phyloP scores from a whole-genome alignment of 2,329 filamentous ascomycete species.

The Clarireedia homoeocarpa region DNA sequence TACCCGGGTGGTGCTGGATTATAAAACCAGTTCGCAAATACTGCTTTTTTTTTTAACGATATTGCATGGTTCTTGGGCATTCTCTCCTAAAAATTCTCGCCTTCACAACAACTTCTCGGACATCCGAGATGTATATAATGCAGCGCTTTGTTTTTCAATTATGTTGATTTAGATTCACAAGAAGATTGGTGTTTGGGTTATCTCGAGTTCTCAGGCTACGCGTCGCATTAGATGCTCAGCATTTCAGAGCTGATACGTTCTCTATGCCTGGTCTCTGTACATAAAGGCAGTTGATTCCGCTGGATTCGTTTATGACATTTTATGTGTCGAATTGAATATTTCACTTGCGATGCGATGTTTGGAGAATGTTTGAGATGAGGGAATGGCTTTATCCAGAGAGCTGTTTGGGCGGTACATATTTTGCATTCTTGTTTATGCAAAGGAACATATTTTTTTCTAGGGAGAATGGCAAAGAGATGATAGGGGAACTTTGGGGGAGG shows the following conservation, averaged over 20 bases:
- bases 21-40: constrained; percentile 10
- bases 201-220: neutral
- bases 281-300: neutral
- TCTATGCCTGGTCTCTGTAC: neutral
- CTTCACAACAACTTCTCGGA: constrained; percentile 11
- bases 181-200: constrained; percentile 6
- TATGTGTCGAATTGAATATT: neutral
- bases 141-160: constrained; percentile 8
- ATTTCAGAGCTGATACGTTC: neutral
- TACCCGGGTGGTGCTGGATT: constrained; percentile 35
- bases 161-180: constrained; percentile 19
- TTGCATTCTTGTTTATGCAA: too few species aligned
- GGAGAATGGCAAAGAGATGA: too few species aligned
- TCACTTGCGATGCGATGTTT: neutral
- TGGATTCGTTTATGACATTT: neutral
- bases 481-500: too few species aligned
- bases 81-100: constrained; percentile 1
- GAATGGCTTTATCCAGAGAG: too few species aligned
- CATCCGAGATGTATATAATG: constrained; percentile 20
- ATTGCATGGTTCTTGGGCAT: constrained; percentile 14
- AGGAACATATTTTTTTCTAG: too few species aligned
- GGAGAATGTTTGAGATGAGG: too few species aligned
- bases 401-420: too few species aligned
- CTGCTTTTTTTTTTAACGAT: neutral
- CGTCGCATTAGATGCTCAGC: neutral